Evolutionary conservation across 2,329 filamentous ascomycete species (phyloP).

Genomic region (Epichloe sylvatica): DNA sequence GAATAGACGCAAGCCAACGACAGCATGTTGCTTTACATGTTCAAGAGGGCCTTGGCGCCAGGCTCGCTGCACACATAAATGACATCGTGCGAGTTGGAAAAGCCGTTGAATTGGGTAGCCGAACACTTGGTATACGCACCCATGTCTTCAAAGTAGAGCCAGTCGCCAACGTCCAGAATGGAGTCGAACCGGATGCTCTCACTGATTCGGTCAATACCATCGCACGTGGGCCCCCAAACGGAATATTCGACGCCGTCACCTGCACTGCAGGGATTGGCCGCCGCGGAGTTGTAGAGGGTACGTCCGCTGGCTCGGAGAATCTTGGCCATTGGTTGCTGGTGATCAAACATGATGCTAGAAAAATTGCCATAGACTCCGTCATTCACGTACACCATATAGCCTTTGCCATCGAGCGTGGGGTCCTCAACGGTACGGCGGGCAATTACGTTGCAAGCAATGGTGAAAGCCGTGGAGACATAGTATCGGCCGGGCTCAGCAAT

Average conservation of each 20-base stretch:
- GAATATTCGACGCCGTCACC: conserved; percentile 64
- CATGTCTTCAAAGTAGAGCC: conserved; percentile 98
- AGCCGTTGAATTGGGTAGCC: conserved; percentile 94
- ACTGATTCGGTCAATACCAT: conserved; percentile 91
- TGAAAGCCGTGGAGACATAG: conserved; percentile 89
- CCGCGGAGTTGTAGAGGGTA: conserved; percentile 42
- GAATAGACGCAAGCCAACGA: not conserved
- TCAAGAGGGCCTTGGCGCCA: conserved; percentile 61
- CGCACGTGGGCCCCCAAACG: conserved; percentile 95
- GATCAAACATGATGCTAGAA: conserved; percentile 97
- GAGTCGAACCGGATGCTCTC: conserved; percentile 65
- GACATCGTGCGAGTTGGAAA: conserved; percentile 80
- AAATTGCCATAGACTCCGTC: conserved; percentile 98
- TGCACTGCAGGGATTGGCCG: conserved; percentile 31
- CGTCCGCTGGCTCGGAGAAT: conserved; percentile 52
- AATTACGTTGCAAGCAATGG: conserved; percentile 89
- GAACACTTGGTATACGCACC: conserved; percentile 98
- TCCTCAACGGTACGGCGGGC: conserved; percentile 79
- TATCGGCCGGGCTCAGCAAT: conserved; percentile 95
- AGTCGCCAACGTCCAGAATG: conserved; percentile 81
- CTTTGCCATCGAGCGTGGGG: conserved; percentile 47
- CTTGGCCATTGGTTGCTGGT: conserved; percentile 79
- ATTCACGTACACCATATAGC: conserved; percentile 96
- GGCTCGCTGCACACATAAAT: conserved; percentile 92
- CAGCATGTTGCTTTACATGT: conserved; percentile 2